Base-by-base conservation (phyloP, 495 filamentous ascomycete genomes). In the Pseudomonodictys pantanalensis region DNA sequence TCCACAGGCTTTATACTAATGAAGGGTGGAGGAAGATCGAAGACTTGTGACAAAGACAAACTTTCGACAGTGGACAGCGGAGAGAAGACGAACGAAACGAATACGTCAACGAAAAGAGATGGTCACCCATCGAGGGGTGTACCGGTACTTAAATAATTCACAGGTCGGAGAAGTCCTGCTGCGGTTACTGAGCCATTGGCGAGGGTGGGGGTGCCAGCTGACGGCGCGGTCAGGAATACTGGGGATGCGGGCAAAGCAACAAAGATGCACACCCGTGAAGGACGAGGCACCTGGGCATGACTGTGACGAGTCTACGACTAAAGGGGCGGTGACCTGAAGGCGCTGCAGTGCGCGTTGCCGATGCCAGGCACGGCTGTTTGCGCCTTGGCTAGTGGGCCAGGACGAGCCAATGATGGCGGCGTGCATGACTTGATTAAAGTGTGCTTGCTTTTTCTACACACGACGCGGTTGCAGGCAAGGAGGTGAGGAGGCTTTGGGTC, bases 201-300 rank as follows among this genome's bases (percentile, higher is more conserved):
- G 24, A 44, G 62, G 57, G 64, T 67, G 64, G 64, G 64, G 64
- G 64, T 67, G n/a, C 56, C 64, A 60, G 64, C 64, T 67, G 64
- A 67, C 64, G 51, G 42, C 43, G 12, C 41, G 47, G 60, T 55
- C 25, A 58, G 52, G 47, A 38, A 55, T 58, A 45, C 41, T 57
- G 39, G 48, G 57, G 22, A 53, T 58, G 42, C 49, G 49, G 56
- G 22, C 35, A 47, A 67, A 50, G 60, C 64, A 67, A 64, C 54
- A 50, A 52, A 56, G 45, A 42, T 22, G 22, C 43, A 46, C 55
- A 54, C 56, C 38, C 54, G 45, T 56, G 41, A 58, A 58, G 55
- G 60, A 61, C 51, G 48, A 57, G 44, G n/a, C n/a, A n/a, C n/a
- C n/a, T 54, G 62, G 58, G 59, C 55, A 59, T 45, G n/a, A 54